Base-by-base conservation (phyloP, 257 asterid genomes). In the Cinchona pubescens region DNA sequence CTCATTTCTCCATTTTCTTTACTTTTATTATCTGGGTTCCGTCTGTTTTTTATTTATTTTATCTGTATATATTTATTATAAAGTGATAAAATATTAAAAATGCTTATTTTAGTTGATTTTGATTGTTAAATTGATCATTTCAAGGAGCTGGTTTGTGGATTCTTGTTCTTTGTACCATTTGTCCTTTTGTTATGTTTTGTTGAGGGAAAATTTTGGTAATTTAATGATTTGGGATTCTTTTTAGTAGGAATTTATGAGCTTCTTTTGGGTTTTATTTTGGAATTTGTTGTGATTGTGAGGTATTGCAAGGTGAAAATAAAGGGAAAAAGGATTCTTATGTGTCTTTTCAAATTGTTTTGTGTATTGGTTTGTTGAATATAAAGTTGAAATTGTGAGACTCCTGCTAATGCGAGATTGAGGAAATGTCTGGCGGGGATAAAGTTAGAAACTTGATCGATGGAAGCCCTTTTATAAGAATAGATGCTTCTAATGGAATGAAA, bases 1-100 rank as follows among this genome's bases (percentile, higher is more conserved):
- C 10, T 0, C 27, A 8, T n/a, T 23, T 42, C 19, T 11, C 43
- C 25, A 37, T 53, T 67, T 71, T 60, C 15, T 68, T 67, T 63
- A 16, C 16, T 40, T 55, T 69, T 53, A 29, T 11, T 66, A 5
- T 61, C 55, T 34, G 56, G 72, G 72, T 62, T 75, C 48, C 48
- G 42, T 53, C 16, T 4, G 4, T 62, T 27, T 3, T 49, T 11
- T 62, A 16, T 3, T 49, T 34, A 30, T 30, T 46, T 29, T 59
- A 11, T 23, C 43, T 23, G 4, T 15, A 10, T 40, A 16, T 10
- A 14, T 59, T 58, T 42, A 9, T n/a, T 42, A n/a, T 9, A 16
- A 14, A 14, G 27, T 29, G 64, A 27, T 25, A 37, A 56, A n/a
- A n/a, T n/a, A n/a, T n/a, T n/a, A n/a, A n/a, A 55, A 49, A 14